Percentiles rank a stretch among this genome's conserved stretches.
Conservation (phyloP, 139 green algal species). For the Prasinococcaceae sp. region DNA sequence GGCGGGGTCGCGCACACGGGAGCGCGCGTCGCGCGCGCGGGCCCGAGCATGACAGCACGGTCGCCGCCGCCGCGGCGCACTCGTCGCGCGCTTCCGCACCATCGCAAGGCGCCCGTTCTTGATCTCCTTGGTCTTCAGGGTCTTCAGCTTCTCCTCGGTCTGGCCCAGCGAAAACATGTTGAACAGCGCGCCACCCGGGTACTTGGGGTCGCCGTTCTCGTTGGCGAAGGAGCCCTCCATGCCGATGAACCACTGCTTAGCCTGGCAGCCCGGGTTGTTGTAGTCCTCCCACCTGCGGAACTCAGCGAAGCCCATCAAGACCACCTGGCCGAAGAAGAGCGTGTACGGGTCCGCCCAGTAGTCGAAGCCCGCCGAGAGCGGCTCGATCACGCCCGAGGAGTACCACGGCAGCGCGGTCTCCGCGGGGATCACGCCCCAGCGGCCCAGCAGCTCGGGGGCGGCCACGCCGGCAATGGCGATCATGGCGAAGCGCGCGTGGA, state of each 20-base stretch:
- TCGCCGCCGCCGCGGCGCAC: too few relatives aligned
- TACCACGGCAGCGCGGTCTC: slow-evolving; percentile 69
- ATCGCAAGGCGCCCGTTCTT: slow-evolving; percentile 90
- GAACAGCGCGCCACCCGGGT: slow-evolving; percentile 91
- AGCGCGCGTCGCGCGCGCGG: too few relatives aligned
- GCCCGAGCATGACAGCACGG: too few relatives aligned
- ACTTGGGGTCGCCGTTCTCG: slow-evolving; percentile 48
- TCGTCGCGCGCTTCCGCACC: too few relatives aligned
- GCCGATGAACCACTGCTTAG: slow-evolving; percentile 91
- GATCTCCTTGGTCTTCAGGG: slow-evolving; percentile 85
- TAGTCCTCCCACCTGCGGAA: slow-evolving; percentile 40
- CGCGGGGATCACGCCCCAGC: slow-evolving; percentile 59
- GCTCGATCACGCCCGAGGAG: slow-evolving; percentile 74
- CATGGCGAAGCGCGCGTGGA: slow-evolving; percentile 80
- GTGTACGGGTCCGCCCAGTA: slow-evolving; percentile 86
- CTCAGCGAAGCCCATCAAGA: slow-evolving; percentile 92
- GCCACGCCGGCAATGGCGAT: slow-evolving; percentile 84
- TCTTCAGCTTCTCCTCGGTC: slow-evolving; percentile 53
- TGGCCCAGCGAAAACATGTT: slow-evolving; percentile 82
- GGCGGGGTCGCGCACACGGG: too few relatives aligned
- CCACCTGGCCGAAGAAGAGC: slow-evolving; percentile 88
- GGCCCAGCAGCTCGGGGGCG: slow-evolving; percentile 80
- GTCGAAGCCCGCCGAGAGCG: slow-evolving; percentile 31
- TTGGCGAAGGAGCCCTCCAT: slow-evolving; percentile 62
- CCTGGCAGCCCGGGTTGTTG: slow-evolving; percentile 71